Evolutionary conservation across 176 grass and related monocot species (phyloP).

Genomic region (Pontederia paniculata): DNA sequence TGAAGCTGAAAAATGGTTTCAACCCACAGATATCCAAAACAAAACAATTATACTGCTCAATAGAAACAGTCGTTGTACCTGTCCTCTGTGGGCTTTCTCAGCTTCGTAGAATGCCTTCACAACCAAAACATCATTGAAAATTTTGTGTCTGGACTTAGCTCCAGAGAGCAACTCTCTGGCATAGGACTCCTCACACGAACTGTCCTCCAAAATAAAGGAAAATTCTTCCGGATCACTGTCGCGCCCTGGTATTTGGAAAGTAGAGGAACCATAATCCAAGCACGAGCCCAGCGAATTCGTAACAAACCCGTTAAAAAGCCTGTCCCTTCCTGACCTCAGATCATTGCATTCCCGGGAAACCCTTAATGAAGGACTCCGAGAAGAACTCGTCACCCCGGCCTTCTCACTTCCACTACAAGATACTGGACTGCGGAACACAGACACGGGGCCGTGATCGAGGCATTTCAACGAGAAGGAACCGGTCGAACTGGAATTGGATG

Average conservation of each 20-base stretch:
- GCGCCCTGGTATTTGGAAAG: constrained; percentile 11
- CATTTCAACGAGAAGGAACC: background rate
- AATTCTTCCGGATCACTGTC: constrained; percentile 24
- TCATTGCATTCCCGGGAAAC: constrained; percentile 1
- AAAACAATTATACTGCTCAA: background rate
- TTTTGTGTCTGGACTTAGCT: constrained; percentile 54
- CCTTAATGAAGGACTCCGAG: constrained; percentile 7
- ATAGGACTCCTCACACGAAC: constrained; percentile 20
- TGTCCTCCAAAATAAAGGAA: constrained; percentile 40
- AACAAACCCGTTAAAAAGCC: constrained; percentile 61
- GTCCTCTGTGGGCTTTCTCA: constrained; percentile 54
- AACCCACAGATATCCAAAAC: no score
- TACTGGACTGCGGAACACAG: background rate
- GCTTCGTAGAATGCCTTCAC: constrained; percentile 75
- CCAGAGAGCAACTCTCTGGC: constrained; percentile 42
- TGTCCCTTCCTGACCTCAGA: constrained; percentile 23
- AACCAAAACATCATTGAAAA: constrained; percentile 79
- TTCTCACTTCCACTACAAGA: background rate
- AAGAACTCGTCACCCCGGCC: background rate
- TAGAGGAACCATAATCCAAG: constrained; percentile 53
- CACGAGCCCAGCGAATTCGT: constrained; percentile 57
- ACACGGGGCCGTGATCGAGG: background rate
- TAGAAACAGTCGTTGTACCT: constrained; percentile 30
- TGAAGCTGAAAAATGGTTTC: no score
- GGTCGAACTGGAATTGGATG: constrained; percentile 9